Evolutionary conservation across 1,284 basidiomycete genomes (phyloP).

Genomic region (Pseudozyma hubeiensis): DNA sequence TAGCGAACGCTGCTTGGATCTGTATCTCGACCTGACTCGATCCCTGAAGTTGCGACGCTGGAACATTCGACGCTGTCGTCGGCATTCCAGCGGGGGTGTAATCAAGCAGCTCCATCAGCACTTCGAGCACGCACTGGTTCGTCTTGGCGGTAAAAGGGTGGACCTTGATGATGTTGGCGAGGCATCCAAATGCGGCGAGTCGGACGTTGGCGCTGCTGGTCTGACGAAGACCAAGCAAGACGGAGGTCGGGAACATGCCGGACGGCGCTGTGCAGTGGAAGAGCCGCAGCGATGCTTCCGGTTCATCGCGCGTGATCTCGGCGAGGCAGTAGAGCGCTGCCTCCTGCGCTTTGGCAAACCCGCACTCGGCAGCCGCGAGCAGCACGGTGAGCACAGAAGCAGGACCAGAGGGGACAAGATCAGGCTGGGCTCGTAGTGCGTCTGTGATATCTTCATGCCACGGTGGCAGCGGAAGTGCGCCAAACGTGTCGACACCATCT

Average conservation of each 20-base stretch:
- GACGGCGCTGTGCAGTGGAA: slow-evolving; percentile 43
- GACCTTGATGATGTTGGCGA: slow-evolving; percentile 61
- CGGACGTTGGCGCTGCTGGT: slow-evolving; percentile 49
- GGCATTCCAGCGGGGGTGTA: slow-evolving; percentile 17
- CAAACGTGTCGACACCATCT: slow-evolving; percentile 11
- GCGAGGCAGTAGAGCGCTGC: slow-evolving; percentile 57
- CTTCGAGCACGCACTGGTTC: slow-evolving; percentile 58
- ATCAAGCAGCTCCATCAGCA: slow-evolving; percentile 60
- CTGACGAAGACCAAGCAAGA: slow-evolving; percentile 51
- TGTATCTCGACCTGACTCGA: slow-evolving; percentile 50
- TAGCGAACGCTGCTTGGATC: slow-evolving; percentile 57
- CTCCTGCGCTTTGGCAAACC: slow-evolving; percentile 57
- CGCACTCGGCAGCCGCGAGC: slow-evolving; percentile 53
- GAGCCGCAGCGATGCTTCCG: slow-evolving; percentile 29
- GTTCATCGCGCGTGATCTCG: slow-evolving; percentile 49
- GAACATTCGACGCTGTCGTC: background rate
- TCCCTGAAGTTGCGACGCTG: slow-evolving; percentile 20
- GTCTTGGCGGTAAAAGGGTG: slow-evolving; percentile 55
- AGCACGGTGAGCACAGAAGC: slow-evolving; percentile 37
- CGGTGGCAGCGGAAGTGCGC: slow-evolving; percentile 23
- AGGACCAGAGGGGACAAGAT: slow-evolving; percentile 12
- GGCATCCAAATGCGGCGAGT: slow-evolving; percentile 60
- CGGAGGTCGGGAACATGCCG: slow-evolving; percentile 55
- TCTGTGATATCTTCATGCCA: slow-evolving; percentile 40
- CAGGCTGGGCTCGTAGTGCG: slow-evolving; percentile 7